These are phyloP conservation scores for Apiospora arundinis DNA, from an alignment of 2,329 filamentous ascomycete genomes.

Conservation along the genomic window DNA sequence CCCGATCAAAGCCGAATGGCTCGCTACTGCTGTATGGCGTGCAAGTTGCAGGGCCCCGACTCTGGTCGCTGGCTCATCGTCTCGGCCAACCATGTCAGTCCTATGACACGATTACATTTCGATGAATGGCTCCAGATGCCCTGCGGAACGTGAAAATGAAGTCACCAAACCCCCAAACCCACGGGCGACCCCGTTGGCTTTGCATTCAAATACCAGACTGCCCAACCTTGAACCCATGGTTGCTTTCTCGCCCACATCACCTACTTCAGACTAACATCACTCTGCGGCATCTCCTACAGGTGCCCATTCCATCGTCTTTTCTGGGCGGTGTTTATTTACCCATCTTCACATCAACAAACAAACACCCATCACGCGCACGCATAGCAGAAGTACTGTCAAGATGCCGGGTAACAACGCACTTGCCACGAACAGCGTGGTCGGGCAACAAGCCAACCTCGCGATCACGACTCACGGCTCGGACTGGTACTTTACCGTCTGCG, in stretches of 20 bases:
- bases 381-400: not conserved
- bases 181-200: not conserved
- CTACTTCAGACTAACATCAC: not conserved
- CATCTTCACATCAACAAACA: not conserved
- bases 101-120: conserved; percentile 30
- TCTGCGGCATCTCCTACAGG: not conserved
- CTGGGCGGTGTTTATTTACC: not conserved
- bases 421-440: conserved; percentile 50
- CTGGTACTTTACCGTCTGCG: conserved; percentile 67
- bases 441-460: conserved; percentile 59
- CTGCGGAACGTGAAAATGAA: conserved; percentile 32
- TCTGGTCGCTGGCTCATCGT: not conserved
- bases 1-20: conserved; percentile 1
- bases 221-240: not conserved
- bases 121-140: conserved; percentile 19
- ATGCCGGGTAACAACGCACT: conserved; percentile 41
- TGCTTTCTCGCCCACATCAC: not conserved
- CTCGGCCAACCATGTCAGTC: conserved; percentile 5
- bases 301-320: not conserved
- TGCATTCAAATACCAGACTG: conserved; percentile 28
- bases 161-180: conserved; percentile 31
- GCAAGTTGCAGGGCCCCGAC: not conserved
- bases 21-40: not conserved
- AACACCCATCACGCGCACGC: too few relatives aligned
- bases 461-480: conserved; percentile 66